Evolutionary conservation across 257 asterid species (phyloP), one percentile per base, ranked within the genome.

Genomic region (Penstemon davidsonii): DNA sequence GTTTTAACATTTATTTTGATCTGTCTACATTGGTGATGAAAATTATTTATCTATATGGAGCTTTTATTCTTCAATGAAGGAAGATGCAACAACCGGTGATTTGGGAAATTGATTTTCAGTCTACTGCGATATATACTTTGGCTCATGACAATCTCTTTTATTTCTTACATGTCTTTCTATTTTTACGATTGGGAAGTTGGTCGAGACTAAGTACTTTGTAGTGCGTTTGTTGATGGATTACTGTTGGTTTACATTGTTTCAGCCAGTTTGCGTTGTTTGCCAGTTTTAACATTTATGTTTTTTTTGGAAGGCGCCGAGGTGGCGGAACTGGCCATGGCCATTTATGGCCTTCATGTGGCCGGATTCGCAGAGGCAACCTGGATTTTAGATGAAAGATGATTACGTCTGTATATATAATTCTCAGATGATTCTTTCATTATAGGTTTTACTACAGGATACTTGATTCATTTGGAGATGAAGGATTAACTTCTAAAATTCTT

Each of bases 41-140:
- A 93, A 93, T 71, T 88, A 96, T 69, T 82, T 77, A 37, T 90
- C 99, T 18, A 60, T 87, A 44, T 90, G 99, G 99, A 90, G 96
- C 84, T 90, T 87, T 75, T 84, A 76, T 61, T 78, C 86, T 19
- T 66, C 82, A 55, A 61, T 40, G 25, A 67, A 40, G 3, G 89
- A 83, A 13, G 80, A 69, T 55, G 65, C 55, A 73, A 81, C 66
- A 38, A 62, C 45, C 37, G 78, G 66, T 53, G 66, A 60, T 66
- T 42, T 42, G 10, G 68, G 71, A 56, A 79, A 49, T 60, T 71
- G 71, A 73, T 49, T 44, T 75, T 66, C 46, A 60, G 43, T 37
- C 70, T 68, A 72, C 33, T 25, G 33, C 33, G 33, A 25, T 25
- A 25, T 25, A 25, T 25, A 25, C 33, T 0, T 25, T 25, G 33